Evolutionary conservation across 2,329 filamentous ascomycete genomes (phyloP), one percentile per base, ranked within the genome.

Genomic region (Neonectria punicea): DNA sequence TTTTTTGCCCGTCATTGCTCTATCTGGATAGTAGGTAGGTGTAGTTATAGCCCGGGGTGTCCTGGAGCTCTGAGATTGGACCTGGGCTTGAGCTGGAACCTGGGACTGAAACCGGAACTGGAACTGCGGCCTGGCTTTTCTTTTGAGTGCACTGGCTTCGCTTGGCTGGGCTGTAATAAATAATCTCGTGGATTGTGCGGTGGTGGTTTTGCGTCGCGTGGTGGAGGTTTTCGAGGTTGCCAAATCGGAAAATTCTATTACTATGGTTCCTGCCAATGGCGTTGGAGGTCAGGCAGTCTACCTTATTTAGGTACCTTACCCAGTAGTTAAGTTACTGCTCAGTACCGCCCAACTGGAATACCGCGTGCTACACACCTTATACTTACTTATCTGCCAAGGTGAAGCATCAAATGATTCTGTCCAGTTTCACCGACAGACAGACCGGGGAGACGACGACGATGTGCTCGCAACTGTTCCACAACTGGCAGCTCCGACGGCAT

Each of bases 1-100:
- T 56, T 74, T 75, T 66, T 73, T 71, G 53, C 67, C 72, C 74
- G 36, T 39, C 36, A 76, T 76, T 54, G 58, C 61, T 67, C 32
- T 61, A 62, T 50, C 51, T 22, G 44, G 57, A 56, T 22, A 30
- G 5, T 25, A 30, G 8, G 30, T 30, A 30, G 30, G 30, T 30
- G 18, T n/a, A 22, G 16, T 28, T 34, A 32, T 13, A 34, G 13
- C 28, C 43, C 13, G 47, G 11, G 25, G 25, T 6, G 20, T 7
- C 36, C 49, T 46, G 50, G 5, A 16, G 6, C 13, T 22, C 22
- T 32, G 25, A 7, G 30, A 14, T 49, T n/a, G 20, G 30, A 46
- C 39, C 28, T 44, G 39, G 22, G n/a, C 36, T 39, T 11, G 22
- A 34, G 32, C 32, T 34, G 32, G 32, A 13, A 34, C 32, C 32